Conservation (phyloP, 257 asterid species). For the Nicotiana attenuata region DNA sequence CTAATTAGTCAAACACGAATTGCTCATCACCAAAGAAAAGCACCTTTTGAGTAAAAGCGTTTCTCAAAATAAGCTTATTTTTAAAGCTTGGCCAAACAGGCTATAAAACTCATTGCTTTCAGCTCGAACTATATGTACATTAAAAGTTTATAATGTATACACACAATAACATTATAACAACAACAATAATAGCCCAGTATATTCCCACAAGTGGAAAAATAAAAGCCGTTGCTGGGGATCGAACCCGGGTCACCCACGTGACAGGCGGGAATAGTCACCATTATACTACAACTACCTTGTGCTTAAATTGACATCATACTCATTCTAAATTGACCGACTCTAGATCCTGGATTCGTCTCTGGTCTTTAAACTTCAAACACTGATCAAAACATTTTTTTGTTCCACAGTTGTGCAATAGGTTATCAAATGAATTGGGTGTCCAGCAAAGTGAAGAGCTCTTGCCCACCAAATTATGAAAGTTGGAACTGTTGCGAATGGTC, state of each 20-base stretch:
- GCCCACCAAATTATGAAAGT: slow-evolving; percentile 11
- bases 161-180: not conserved
- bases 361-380: not conserved
- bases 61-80: too few relatives aligned
- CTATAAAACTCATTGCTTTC: not conserved
- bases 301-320: not conserved
- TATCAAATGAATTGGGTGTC: slow-evolving; percentile 75
- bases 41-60: too few relatives aligned
- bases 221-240: slow-evolving; percentile 91
- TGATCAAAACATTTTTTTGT: not conserved
- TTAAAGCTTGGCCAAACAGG: too few relatives aligned
- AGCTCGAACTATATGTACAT: not conserved
- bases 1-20: too few relatives aligned
- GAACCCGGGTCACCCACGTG: slow-evolving; percentile 99
- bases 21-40: too few relatives aligned
- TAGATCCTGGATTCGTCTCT: not conserved
- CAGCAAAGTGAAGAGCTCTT: slow-evolving; percentile 42
- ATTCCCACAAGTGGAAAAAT: too few relatives aligned
- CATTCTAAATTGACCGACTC: not conserved
- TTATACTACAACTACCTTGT: slow-evolving; percentile 79
- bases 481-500: not conserved
- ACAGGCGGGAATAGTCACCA: slow-evolving; percentile 96
- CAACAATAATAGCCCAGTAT: too few relatives aligned
- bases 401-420: slow-evolving; percentile 72
- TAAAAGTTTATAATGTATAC: too few relatives aligned